These are phyloP conservation scores for Scutellaria minor DNA, from an alignment of 257 asterid genomes.

Conservation along the genomic window DNA sequence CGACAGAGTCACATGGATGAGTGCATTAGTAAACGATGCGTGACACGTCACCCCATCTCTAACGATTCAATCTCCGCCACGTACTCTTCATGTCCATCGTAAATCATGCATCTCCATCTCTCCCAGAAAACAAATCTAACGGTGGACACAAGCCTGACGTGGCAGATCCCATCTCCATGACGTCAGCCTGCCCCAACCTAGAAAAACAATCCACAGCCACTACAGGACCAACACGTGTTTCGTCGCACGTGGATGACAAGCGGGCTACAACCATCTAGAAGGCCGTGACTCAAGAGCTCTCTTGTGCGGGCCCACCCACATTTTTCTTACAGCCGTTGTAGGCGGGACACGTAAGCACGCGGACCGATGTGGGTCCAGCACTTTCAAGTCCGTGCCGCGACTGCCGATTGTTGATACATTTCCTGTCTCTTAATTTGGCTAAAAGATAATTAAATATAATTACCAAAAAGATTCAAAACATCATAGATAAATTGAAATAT, in stretches of 20 bases:
- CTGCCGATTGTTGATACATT: conserved; percentile 36
- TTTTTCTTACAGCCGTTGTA: conserved; percentile 5
- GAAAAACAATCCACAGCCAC: conserved; percentile 18
- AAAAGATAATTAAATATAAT: background rate
- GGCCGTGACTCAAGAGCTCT: conserved; percentile 38
- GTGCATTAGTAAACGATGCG: conserved; percentile 22
- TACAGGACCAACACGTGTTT: conserved; percentile 32
- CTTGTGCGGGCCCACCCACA: conserved; percentile 38
- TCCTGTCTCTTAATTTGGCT: conserved; percentile 32
- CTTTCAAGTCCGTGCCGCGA: conserved; percentile 31
- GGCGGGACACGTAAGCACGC: conserved; percentile 47
- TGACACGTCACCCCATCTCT: conserved; percentile 51
- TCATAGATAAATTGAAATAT: too few species aligned
- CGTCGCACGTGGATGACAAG: conserved; percentile 45
- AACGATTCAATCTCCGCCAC: conserved; percentile 35
- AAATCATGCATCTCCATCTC: conserved; percentile 46
- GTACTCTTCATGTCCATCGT: conserved; percentile 38
- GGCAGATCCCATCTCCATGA: conserved; percentile 10
- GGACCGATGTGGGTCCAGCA: conserved; percentile 39
- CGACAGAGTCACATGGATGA: conserved; percentile 31
- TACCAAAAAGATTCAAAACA: too few species aligned
- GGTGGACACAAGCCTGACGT: conserved; percentile 24
- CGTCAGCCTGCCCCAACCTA: conserved; percentile 12
- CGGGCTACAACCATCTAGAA: conserved; percentile 47
- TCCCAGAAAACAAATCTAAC: conserved; percentile 32